Evolutionary conservation across 75 land plant species (phyloP).

Genomic region (Pinus tabuliformis): DNA sequence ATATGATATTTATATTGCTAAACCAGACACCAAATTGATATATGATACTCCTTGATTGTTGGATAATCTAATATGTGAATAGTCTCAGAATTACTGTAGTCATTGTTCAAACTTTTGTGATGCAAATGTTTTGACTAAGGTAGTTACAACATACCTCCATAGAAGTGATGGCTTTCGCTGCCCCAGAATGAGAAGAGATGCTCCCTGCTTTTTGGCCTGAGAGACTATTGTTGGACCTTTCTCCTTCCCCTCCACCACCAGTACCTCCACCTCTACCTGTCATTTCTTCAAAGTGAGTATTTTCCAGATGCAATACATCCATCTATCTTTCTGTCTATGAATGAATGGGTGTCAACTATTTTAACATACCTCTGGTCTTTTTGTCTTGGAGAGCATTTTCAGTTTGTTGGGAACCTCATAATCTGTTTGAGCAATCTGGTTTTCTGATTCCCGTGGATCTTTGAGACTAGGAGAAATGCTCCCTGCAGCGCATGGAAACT

Average conservation of each 20-base stretch:
- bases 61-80: too few relatives aligned
- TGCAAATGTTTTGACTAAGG: too few relatives aligned
- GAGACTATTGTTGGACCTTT: constrained; percentile 55
- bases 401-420: neutral
- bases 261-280: constrained; percentile 30
- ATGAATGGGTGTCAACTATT: neutral
- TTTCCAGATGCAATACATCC: neutral
- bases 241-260: constrained; percentile 37
- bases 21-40: too few relatives aligned
- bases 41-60: too few relatives aligned
- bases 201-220: constrained; percentile 40
- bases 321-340: too few relatives aligned
- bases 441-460: neutral
- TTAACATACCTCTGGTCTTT: constrained; percentile 1
- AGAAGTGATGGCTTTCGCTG: constrained; percentile 39
- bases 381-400: neutral
- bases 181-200: constrained; percentile 50
- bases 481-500: neutral
- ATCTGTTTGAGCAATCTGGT: neutral
- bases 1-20: too few relatives aligned
- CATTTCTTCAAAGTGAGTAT: neutral
- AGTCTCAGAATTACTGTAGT: too few relatives aligned
- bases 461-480: constrained; percentile 3
- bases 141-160: neutral
- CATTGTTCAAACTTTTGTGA: too few relatives aligned